Evolutionary conservation across 2,329 filamentous ascomycete genomes (phyloP), one percentile per base, ranked within the genome.

Genomic region (Phialophora expanda): DNA sequence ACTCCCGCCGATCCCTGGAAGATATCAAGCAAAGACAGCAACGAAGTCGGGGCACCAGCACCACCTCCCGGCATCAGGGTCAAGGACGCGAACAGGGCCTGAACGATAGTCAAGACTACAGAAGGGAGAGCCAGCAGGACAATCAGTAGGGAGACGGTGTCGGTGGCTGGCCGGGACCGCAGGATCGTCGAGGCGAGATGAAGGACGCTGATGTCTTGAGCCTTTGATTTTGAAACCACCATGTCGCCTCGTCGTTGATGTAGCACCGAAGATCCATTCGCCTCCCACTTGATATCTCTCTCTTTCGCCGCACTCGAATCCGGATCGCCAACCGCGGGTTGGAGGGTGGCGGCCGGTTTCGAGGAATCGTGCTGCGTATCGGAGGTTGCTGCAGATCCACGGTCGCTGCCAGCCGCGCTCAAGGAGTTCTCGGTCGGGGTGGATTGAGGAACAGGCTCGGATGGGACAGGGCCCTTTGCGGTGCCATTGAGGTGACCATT

Each of bases 81-180:
- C 76, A 97, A 86, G 70, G 93, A 89, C 72, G 94, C 93, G 80
- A 97, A 98, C 71, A 97, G 86, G 76, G 93, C 89, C 79, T 97
- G 96, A 74, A 97, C 92, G 77, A 92, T 84, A 70, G 93, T 94
- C 74, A 97, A 85, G 65, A 94, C 89, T 74, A 94, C 89, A 24
- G 93, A 92, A 32, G 94, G 93, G 9, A 97, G 87, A 76, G 96
- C 93, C 79, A 97, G 90, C 72, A 98, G 87, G 74, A 97, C 91
- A 79, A 97, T 97, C 77, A 98, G 88, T 75, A 98, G 97, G 76
- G 94, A 93, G 79, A 97, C 92, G 67, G 94, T 97, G 81, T 98
- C 94, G 81, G 92, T 91, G 75, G 97, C 88, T 61, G 94, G 94
- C 74, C 93, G 94, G 60, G 93, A 92, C 74, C 88, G 89, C 76